These are phyloP conservation scores for Phytopythium montanum DNA, from an alignment of 352 stramenopile species.

Conservation along the genomic window DNA sequence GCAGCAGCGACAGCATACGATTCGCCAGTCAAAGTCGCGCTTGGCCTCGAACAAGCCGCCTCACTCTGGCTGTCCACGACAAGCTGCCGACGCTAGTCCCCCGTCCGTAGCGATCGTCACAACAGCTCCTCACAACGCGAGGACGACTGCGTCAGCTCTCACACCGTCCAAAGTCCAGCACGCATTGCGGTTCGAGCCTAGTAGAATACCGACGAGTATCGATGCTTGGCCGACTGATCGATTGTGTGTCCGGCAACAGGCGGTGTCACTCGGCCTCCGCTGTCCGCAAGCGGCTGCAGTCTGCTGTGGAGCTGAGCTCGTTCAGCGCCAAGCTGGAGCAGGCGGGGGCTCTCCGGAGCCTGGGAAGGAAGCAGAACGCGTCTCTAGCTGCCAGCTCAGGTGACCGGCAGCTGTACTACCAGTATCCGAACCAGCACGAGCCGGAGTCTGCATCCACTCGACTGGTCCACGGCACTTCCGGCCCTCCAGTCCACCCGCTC, in stretches of 20 bases:
- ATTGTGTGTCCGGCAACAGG: slow-evolving; percentile 16
- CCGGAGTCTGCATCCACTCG: background rate
- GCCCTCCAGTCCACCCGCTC: background rate
- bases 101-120: background rate
- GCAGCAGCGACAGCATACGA: background rate
- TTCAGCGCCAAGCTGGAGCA: slow-evolving; percentile 31
- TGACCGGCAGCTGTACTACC: background rate
- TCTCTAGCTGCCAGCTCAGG: background rate
- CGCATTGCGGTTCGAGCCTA: slow-evolving; percentile 14
- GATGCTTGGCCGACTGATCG: background rate
- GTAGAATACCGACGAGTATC: too few species aligned
- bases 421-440: background rate
- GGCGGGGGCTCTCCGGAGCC: slow-evolving; percentile 31
- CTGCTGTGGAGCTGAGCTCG: slow-evolving; percentile 47
- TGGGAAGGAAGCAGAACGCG: slow-evolving; percentile 7
- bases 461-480: background rate
- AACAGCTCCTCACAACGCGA: background rate
- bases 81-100: background rate
- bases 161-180: slow-evolving; percentile 21
- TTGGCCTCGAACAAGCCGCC: background rate
- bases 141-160: background rate
- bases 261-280: slow-evolving; percentile 63
- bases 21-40: background rate
- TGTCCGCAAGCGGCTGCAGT: slow-evolving; percentile 61
- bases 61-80: background rate